Evolutionary conservation across 139 green algal species (phyloP), one percentile per base, ranked within the genome.

Genomic region (Raphidocelis subcapitata): DNA sequence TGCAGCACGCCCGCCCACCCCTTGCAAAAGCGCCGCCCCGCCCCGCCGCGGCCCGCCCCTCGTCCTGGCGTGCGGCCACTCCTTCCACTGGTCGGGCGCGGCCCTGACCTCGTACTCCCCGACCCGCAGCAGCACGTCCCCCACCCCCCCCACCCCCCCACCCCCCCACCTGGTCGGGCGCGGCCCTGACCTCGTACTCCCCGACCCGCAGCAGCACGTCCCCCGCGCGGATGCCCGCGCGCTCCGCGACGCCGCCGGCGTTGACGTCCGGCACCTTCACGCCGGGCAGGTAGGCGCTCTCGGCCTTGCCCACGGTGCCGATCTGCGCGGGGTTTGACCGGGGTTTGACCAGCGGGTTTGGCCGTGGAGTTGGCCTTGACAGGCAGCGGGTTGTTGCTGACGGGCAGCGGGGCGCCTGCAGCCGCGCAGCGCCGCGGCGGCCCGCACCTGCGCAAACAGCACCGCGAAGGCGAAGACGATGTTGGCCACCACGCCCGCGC

Each of bases 401-500:
- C n/a, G n/a, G n/a, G n/a, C 41, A 8, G 41, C 41, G 41, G 8
- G 41, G 41, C 41, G 8, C 12, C 8, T 12, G 8, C 41, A 20
- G 41, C 12, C 41, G 8, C 41, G 8, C 41, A 20, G 8, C 8
- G 8, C 41, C 41, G 8, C 41, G 41, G 8, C 33, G 26, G 0
- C 24, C 18, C 72, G 2, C 65, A 94, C 88, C 89, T 98, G 94
- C 3, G 88, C 66, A 28, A 96, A 74, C 28, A 98, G 88, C 59
- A 97, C 85, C 29, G 82, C 59, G 59, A 91, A 92, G 0, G 96
- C 95, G 70, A 98, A 96, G 1, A 96, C 64, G 31, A 95, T 65
- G 83, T 99, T 99, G 65, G 92, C 92, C 52, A 95, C 77, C 18
- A 99, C 91, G 8, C 96, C 96, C n/a, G 96, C 96, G 60, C 69